Evolutionary conservation across 2,329 filamentous ascomycete species (phyloP), one percentile per base, ranked within the genome.

Genomic region (Aspergillaceae sp.): DNA sequence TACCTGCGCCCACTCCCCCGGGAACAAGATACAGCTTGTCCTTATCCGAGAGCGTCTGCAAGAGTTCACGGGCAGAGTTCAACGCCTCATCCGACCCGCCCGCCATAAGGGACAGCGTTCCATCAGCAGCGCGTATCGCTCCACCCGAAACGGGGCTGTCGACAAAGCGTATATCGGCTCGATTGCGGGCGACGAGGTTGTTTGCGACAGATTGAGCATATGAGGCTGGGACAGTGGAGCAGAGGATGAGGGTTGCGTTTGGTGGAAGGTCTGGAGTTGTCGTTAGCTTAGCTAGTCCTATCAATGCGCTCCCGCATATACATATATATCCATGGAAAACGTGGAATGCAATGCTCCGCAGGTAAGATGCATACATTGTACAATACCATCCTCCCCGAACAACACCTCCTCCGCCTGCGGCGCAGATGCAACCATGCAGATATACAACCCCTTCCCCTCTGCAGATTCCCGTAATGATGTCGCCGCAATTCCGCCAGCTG

Each of bases 391-490:
- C 1, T 75, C 70, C 1, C 79, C 78, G 51, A 88, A 80, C 1
- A 89, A 67, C 1, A 84, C 82, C 0, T 72, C 68, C 50, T 85
- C 77, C 7, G 80, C 83, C 61, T 88, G 85, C 36, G 78, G 74
- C 2, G 83, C 79, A 0, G 83, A 86, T 5, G 84, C 84, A 1
- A 89, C 85, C 85, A 89, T 88, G 63, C 81, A 81, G 29, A 88
- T 75, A 57, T 83, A 80, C 62, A 78, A 81, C 27, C 73, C 56
- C 53, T 78, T 80, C 33, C 71, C 75, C 40, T 69, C 67, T 10
- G 83, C 84, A 0, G 82, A 79, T 8, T 79, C 79, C 30, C 75
- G 72, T 2, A 83, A 77, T 0, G 81, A 81, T 0, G 74, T 67
- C 0, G 81, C 79, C 1, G 76, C 70, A 3, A 67, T 71, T 11